Conservation (phyloP, 202 grass and related monocot species). For the Carex sylvatica region DNA sequence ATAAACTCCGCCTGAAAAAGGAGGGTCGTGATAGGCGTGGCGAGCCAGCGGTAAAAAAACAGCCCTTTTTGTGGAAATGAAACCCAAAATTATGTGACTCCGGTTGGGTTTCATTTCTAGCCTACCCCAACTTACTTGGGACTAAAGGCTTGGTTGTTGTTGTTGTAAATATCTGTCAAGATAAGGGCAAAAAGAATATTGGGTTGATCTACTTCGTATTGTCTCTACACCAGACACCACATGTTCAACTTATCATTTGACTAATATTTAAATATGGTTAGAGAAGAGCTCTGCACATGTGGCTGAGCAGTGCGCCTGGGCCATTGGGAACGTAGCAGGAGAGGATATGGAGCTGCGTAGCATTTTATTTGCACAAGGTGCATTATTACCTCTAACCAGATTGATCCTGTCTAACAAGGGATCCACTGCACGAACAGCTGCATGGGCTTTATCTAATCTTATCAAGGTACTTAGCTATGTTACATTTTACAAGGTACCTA, state of each 20-base stretch:
- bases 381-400: conserved; percentile 64
- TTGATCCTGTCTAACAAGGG: conserved; percentile 73
- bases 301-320: conserved; percentile 92
- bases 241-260: not conserved
- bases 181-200: not conserved
- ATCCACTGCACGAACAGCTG: conserved; percentile 75
- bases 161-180: not conserved
- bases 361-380: conserved; percentile 83
- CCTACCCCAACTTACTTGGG: no score
- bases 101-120: no score
- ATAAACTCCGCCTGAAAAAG: not conserved
- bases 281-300: conserved; percentile 77
- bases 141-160: no score
- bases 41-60: no score
- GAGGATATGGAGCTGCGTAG: conserved; percentile 81
- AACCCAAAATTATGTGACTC: no score
- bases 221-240: not conserved
- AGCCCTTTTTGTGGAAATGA: no score
- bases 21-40: no score
- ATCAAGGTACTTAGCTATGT: conserved; percentile 61
- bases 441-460: conserved; percentile 98
- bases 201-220: not conserved
- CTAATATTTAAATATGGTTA: conserved; percentile 34
- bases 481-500: not conserved
- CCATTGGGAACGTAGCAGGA: conserved; percentile 90